Evolutionary conservation across 345 rosid genomes (phyloP), one percentile per base, ranked within the genome.

Genomic region (Toxicodendron radicans): DNA sequence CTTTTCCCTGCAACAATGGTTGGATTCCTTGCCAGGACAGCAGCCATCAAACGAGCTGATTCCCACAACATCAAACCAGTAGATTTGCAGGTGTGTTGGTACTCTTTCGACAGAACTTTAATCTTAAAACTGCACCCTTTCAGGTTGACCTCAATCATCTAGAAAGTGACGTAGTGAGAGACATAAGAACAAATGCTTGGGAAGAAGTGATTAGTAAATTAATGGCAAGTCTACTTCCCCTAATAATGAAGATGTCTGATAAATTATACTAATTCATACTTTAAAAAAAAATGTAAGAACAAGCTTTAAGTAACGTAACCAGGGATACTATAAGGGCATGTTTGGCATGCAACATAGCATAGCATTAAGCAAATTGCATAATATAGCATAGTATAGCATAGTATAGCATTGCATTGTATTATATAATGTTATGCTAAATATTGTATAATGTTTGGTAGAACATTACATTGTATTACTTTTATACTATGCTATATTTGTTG

Each of bases 31-130:
- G 85, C 95, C 12, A 95, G 87, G 77, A 95, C 78, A 64, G 83
- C 84, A 75, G 95, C 89, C 95, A 91, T 89, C 79, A 91, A 75
- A 66, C 80, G 84, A 84, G 98, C 98, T 38, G 98, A 93, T 82
- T 93, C 98, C 98, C 98, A 93, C 7, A 95, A 87, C 95, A 95
- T 95, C 79, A 95, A 73, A 60, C 99, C 99, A 12, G 97, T 95
- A 30, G 94, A 92, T 82, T 86, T 95, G 82, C 92, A 92, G 16
- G 95, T 91, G 73, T 92, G 97, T 81, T 95, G 97, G 77, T 89
- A 84, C 74, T 89, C 99, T 83, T 84, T 88, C 60, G 97, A 91
- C 45, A 87, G 68, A 38, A 90, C 87, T 76, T 81, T 81, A 51
- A 91, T 84, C 80, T 73, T 82, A 81, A 91, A 86, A 76, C 54